A percentile compares a stretch with the other conserved stretches of the same genome.
These are phyloP conservation scores for Cynara cardunculus DNA, from an alignment of 129 eudicot genomes.

Conservation along the genomic window DNA sequence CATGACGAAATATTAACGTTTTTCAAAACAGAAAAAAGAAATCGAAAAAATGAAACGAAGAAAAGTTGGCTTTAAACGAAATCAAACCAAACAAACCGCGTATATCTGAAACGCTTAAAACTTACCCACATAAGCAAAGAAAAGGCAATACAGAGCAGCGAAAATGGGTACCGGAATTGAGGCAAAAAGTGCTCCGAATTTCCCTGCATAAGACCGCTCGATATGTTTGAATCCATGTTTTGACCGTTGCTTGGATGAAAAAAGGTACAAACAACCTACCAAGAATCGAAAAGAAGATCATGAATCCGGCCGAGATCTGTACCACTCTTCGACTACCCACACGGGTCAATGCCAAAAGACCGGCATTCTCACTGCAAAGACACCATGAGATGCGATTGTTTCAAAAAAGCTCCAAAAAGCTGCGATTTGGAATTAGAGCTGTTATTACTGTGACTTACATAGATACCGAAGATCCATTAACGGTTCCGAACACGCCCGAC, in stretches of 20 bases:
- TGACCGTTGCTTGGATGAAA: neutral
- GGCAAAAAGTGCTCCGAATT: slow-evolving; percentile 73
- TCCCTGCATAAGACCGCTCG: slow-evolving; percentile 37
- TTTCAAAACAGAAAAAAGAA: neutral
- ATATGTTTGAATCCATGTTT: neutral
- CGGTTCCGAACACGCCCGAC: slow-evolving; percentile 62
- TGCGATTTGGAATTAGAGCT: neutral
- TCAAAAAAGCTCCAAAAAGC: neutral
- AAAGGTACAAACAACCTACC: slow-evolving; percentile 26
- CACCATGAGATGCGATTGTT: neutral
- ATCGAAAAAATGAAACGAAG: neutral
- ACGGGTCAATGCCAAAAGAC: slow-evolving; percentile 71
- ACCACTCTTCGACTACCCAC: slow-evolving; percentile 78
- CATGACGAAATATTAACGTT: neutral
- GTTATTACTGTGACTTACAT: slow-evolving; percentile 37
- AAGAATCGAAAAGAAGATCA: slow-evolving; percentile 69
- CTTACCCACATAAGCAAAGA: slow-evolving; percentile 75
- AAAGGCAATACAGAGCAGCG: slow-evolving; percentile 68
- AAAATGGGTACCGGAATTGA: slow-evolving; percentile 63
- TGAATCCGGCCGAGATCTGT: slow-evolving; percentile 69
- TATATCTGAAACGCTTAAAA: neutral
- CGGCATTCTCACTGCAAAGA: slow-evolving; percentile 65
- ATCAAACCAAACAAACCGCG: neutral
- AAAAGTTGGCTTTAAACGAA: neutral
- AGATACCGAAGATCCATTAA: slow-evolving; percentile 62